phyloP scores from a whole-genome alignment of 345 rosid species.

The Eucalyptus regnans region DNA sequence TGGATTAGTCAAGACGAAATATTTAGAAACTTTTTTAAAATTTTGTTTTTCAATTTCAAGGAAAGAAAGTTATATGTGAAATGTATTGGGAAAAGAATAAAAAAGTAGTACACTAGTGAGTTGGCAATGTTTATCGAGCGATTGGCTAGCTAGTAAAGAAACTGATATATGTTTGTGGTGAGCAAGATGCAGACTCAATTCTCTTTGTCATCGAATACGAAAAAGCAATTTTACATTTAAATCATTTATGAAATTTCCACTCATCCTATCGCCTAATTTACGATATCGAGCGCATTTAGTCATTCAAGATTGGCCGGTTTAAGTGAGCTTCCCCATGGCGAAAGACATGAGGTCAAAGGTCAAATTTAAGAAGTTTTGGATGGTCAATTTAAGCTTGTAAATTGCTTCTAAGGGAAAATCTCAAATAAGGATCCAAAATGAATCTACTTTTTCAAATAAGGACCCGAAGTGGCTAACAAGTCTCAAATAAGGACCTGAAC shows the following conservation, averaged over 20 bases:
- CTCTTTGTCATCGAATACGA: rapidly evolving
- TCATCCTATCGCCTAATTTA: rapidly evolving
- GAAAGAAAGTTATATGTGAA: background rate
- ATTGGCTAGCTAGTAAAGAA: background rate
- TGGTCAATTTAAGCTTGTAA: background rate
- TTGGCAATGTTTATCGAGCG: background rate
- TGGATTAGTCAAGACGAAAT: background rate
- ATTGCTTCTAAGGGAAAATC: background rate
- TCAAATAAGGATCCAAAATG: too few relatives aligned
- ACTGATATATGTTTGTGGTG: background rate
- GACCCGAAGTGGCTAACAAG: too few relatives aligned
- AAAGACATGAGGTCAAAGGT: background rate
- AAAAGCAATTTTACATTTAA: background rate
- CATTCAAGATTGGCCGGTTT: background rate
- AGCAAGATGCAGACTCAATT: background rate
- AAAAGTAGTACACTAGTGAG: background rate
- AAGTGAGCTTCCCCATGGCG: background rate
- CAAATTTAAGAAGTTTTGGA: background rate
- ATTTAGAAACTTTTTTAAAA: rapidly evolving
- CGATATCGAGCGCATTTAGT: rapidly evolving
- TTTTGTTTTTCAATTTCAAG: background rate
- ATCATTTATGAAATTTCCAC: background rate
- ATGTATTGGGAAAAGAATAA: background rate
- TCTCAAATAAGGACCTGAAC: too few relatives aligned
- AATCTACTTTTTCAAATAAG: too few relatives aligned